Evolutionary conservation across 139 green algal genomes (phyloP), one percentile per base, ranked within the genome.

Genomic region (Auxenochlorella pyrenoidosa): DNA sequence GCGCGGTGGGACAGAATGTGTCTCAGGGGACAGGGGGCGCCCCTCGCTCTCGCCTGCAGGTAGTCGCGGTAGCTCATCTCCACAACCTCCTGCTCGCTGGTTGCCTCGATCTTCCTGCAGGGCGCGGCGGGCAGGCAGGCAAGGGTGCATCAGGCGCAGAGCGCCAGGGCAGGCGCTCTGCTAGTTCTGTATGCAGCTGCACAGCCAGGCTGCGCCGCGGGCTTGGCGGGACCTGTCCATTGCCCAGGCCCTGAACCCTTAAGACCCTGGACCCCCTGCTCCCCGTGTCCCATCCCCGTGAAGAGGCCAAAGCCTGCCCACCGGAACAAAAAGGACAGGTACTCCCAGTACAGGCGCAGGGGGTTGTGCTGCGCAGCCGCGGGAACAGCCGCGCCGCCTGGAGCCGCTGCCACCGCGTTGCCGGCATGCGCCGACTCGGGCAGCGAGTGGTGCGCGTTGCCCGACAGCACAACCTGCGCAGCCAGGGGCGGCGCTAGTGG

Each of bases 11-110:
- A 8, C 26, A 36, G 63, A 8, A 6, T 19, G 6, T 8, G 71
- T 44, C 51, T 78, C 24, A 5, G 19, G n/a, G n/a, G n/a, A n/a
- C n/a, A n/a, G n/a, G n/a, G n/a, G n/a, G n/a, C 5, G 15, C 8
- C 3, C 0, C 40, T 3, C 32, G 38, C 12, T 30, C 34, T 44
- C 28, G 92, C 94, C 90, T 98, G 95, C 75, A 99, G 91, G 91
- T 97, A 98, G 91, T 99, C 97, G 12, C 95, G 86, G 93, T 99
- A 99, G 28, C 90, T 85, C 34, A 93, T 63, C 91, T 98, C 95
- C 47, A 94, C 51, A 77, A 87, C 43, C 77, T 95, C 90, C 80
- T 95, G 88, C 84, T 94, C 89, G 18, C 76, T 84, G 60, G 43
- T 86, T 0, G 80, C 80, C 63, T 59, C 38, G 38, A 85, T 75